Base-by-base conservation (phyloP, 2,329 filamentous ascomycete genomes). In the Akanthomyces lecanii region DNA sequence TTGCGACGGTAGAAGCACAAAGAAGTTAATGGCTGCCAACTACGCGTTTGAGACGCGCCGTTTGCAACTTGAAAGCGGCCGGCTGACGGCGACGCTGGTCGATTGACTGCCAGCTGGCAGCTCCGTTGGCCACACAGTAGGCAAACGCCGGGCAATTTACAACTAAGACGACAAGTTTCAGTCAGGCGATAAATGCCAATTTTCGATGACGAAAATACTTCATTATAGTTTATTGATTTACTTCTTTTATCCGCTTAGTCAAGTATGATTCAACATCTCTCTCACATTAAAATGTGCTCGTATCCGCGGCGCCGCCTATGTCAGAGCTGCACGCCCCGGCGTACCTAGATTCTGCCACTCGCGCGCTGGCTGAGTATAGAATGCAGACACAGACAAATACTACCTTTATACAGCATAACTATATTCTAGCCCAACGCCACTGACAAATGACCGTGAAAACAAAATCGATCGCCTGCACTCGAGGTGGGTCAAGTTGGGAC, bases 31-130 rank as follows among this genome's bases (percentile, higher is more conserved):
- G 11, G 5, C 3, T 12, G 7, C 21, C 6, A 5, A 4, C 5
- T 36, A 59, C 42, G 60, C 60, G 60, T 62, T 55, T 44, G 1
- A 40, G n/a, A 62, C 51, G 60, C 44, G 60, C 44, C 60, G 60
- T 62, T 62, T 62, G 60, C 51, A 33, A 30, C 8, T 36, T 28
- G 33, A 25, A 23, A 28, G 48, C 28, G 38, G 38, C 38, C 38
- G 14, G 16, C 48, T 47, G 44, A 10, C 44, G 23, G 23, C n/a
- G 44, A 25, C 6, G 44, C 44, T 40, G 44, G 7, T 21, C n/a
- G 48, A 52, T 28, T 33, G 16, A 7, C 33, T 61, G 58, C 58
- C 58, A 61, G 58, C 58, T 61, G 58, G 48, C 58, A 54, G 28
- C 18, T 33, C 10, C 18, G 5, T 56, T 45, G 53, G 18, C 8